Evolutionary conservation across 2,329 filamentous ascomycete species (phyloP).

Genomic region (Zymoseptoria passerinii): DNA sequence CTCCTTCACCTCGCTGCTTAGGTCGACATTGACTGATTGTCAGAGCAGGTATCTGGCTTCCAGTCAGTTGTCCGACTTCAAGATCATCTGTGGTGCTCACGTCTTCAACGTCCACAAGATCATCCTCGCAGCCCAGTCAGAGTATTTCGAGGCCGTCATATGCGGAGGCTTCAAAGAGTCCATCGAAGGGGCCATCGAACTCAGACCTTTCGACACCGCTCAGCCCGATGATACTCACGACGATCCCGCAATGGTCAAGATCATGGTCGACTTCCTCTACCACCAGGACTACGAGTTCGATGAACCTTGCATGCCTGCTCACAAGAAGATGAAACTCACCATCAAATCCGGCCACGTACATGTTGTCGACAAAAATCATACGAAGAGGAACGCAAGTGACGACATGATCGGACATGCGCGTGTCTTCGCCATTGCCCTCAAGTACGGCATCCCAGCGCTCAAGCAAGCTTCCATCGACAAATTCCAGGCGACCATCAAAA

Average conservation of each 20-base stretch:
- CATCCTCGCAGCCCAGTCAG: conserved; percentile 18
- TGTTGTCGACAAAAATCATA: neutral
- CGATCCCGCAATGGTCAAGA: conserved; percentile 19
- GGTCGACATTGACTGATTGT: no score
- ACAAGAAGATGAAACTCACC: neutral
- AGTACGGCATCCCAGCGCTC: conserved; percentile 9
- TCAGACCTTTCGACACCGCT: neutral
- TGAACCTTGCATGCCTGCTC: neutral
- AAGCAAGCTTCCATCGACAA: conserved; percentile 5
- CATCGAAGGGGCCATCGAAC: conserved; percentile 10
- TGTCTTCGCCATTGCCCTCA: conserved; percentile 16
- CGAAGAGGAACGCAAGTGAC: neutral
- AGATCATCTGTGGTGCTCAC: conserved; percentile 13
- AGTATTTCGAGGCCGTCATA: conserved; percentile 10
- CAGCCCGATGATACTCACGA: conserved; percentile 6
- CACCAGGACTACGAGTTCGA: conserved; percentile 17
- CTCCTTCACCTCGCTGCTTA: no score
- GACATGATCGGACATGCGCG: conserved; percentile 12
- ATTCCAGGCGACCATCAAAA: conserved; percentile 23
- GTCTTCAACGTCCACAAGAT: conserved; percentile 17
- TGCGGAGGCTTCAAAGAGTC: conserved; percentile 9
- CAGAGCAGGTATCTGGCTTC: no score
- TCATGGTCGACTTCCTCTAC: conserved; percentile 26
- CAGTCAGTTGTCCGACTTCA: conserved; percentile 10
- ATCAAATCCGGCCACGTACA: neutral